Percentiles rank a stretch among this genome's conserved stretches.
These are phyloP conservation scores for Acacia melanoxylon DNA, from an alignment of 306 rosid genomes.

Conservation along the genomic window DNA sequence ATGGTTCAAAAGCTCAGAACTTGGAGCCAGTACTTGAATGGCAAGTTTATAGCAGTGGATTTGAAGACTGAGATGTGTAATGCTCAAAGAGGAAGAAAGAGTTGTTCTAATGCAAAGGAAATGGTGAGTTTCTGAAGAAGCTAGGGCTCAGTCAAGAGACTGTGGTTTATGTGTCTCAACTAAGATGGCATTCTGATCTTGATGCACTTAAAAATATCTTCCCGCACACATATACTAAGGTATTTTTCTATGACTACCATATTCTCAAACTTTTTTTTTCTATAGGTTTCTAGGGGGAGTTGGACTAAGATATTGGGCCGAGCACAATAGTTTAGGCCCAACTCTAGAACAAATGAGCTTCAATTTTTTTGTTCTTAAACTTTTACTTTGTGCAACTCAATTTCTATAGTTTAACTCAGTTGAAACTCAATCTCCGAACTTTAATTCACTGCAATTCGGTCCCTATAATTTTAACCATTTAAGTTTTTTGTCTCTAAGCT, in stretches of 20 bases:
- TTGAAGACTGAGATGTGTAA: conserved; percentile 33
- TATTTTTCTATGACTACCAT: not conserved
- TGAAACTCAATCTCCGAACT: no score
- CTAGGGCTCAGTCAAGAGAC: conserved; percentile 36
- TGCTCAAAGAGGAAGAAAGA: conserved; percentile 20
- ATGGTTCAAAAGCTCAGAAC: conserved; percentile 29
- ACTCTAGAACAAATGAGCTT: not conserved
- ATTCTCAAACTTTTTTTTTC: not conserved
- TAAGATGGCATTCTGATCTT: conserved; percentile 38
- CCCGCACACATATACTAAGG: conserved; percentile 45
- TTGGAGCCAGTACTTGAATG: conserved; percentile 27
- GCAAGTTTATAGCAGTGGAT: conserved; percentile 38
- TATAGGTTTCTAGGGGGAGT: not conserved
- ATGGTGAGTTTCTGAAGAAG: conserved; percentile 41
- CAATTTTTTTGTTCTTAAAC: not conserved
- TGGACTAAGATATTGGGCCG: not conserved
- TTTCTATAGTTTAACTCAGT: no score
- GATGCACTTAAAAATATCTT: conserved; percentile 39
- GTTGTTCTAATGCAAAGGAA: conserved; percentile 30
- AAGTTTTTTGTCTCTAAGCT: no score
- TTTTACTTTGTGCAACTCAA: no score
- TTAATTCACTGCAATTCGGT: no score
- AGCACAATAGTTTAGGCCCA: not conserved
- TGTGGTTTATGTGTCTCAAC: conserved; percentile 38
- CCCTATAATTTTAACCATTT: no score